Conservation (phyloP, 2,329 filamentous ascomycete genomes). For the Botrytis medusae region DNA sequence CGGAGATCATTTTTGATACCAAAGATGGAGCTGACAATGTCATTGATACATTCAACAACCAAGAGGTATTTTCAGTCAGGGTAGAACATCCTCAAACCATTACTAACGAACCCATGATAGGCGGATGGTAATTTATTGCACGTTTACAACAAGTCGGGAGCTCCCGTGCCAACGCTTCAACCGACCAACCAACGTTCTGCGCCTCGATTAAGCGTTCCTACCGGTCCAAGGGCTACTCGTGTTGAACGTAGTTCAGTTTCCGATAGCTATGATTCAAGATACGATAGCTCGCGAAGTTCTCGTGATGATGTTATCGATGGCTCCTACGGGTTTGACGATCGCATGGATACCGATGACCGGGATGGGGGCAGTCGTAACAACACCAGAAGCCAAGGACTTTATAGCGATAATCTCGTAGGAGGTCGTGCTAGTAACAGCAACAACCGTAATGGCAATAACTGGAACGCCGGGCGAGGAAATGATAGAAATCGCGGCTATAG, state of each 20-base stretch:
- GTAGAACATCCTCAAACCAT: neutral
- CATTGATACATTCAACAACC: conserved; percentile 74
- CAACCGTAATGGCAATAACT: conserved; percentile 26
- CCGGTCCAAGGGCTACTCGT: conserved; percentile 37
- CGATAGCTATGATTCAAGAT: conserved; percentile 33
- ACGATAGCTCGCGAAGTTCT: conserved; percentile 25
- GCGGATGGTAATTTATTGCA: conserved; percentile 73
- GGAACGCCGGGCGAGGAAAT: conserved; percentile 30
- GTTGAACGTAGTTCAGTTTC: conserved; percentile 29
- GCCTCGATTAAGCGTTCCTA: conserved; percentile 27
- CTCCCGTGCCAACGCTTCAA: conserved; percentile 17
- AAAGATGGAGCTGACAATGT: conserved; percentile 72
- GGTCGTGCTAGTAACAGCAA: conserved; percentile 23
- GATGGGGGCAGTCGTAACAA: conserved; percentile 24
- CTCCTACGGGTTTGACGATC: conserved; percentile 40
- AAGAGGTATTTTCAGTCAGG: conserved; percentile 57
- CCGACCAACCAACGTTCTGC: conserved; percentile 4
- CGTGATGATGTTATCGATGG: conserved; percentile 40
- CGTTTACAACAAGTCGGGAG: conserved; percentile 66
- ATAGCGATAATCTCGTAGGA: conserved; percentile 39
- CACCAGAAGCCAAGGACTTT: conserved; percentile 32
- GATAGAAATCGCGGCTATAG: conserved; percentile 31
- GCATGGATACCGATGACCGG: conserved; percentile 39
- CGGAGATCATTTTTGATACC: conserved; percentile 73
- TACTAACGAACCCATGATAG: conserved; percentile 42